These are phyloP conservation scores for Brettanomyces bruxellensis DNA, from an alignment of 805 yeast genomes.

Conservation along the genomic window DNA sequence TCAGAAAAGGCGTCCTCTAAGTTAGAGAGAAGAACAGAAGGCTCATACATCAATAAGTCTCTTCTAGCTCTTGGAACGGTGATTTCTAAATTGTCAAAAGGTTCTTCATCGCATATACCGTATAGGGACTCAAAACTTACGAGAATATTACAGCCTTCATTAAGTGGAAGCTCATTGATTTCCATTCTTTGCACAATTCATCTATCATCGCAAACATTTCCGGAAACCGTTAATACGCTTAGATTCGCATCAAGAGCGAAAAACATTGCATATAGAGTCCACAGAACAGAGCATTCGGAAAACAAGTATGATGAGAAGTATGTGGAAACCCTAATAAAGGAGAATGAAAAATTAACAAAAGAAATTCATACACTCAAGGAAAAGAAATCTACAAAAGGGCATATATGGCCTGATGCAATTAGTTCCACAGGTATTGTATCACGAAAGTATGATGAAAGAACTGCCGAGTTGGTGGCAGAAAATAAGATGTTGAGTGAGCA, in stretches of 20 bases:
- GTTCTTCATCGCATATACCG: conserved; percentile 55
- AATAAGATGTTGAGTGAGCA: conserved; percentile 56
- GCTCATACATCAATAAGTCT: conserved; percentile 87
- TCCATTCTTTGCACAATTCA: conserved; percentile 84
- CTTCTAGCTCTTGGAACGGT: conserved; percentile 85
- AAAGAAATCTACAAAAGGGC: neutral
- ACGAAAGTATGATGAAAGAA: conserved; percentile 17
- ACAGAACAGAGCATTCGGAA: conserved; percentile 19
- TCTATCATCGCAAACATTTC: conserved; percentile 44
- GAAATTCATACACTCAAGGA: conserved; percentile 34
- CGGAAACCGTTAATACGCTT: conserved; percentile 80
- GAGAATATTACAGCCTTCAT: conserved; percentile 81
- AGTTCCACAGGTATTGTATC: neutral
- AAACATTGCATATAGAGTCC: conserved; percentile 65
- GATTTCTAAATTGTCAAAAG: conserved; percentile 58
- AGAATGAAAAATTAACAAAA: conserved; percentile 51
- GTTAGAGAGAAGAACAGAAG: conserved; percentile 82
- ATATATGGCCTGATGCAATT: neutral
- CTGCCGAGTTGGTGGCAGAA: conserved; percentile 45
- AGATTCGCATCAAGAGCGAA: conserved; percentile 93
- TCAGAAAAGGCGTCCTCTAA: conserved; percentile 81
- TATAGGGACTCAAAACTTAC: conserved; percentile 92
- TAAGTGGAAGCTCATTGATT: conserved; percentile 79
- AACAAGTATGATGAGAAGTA: conserved; percentile 39
- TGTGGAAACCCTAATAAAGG: conserved; percentile 46